Conservation (phyloP, 306 rosid species). For the Prinsepia uniflora region DNA sequence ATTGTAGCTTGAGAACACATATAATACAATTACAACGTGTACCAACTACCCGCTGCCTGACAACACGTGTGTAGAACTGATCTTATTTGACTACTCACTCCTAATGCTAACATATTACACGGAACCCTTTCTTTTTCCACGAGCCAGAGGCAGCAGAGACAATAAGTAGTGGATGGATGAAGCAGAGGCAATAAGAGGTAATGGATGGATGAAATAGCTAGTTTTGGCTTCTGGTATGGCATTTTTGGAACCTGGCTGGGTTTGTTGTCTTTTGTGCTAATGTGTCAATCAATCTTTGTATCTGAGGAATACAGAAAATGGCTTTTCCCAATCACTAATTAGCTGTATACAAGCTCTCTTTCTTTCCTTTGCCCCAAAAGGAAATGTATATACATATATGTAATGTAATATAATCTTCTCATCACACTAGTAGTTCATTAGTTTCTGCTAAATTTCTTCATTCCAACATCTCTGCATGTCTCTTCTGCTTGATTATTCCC, state of each 20-base stretch:
- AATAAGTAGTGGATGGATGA: constrained; percentile 64
- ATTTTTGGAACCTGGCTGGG: constrained; percentile 37
- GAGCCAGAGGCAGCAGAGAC: too few species aligned
- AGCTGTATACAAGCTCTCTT: constrained; percentile 61
- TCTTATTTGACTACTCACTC: constrained; percentile 66
- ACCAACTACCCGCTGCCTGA: constrained; percentile 55
- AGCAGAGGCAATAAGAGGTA: constrained; percentile 48
- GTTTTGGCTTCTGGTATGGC: constrained; percentile 58
- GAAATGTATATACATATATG: constrained; percentile 49
- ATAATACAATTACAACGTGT: constrained; percentile 59
- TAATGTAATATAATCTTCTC: constrained; percentile 53
- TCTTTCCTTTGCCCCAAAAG: constrained; percentile 47
- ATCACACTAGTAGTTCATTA: constrained; percentile 20
- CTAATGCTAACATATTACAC: constrained; percentile 70
- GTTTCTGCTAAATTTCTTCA: constrained; percentile 42
- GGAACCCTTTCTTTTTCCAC: constrained; percentile 52
- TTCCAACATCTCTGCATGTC: constrained; percentile 22
- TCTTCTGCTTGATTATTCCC: background rate
- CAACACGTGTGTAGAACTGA: constrained; percentile 83
- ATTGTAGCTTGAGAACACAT: constrained; percentile 87
- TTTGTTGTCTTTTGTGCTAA: constrained; percentile 47
- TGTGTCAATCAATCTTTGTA: constrained; percentile 49
- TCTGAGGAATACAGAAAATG: constrained; percentile 40
- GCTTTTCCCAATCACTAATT: constrained; percentile 48
- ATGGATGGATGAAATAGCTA: constrained; percentile 52